Conservation (phyloP, 768 basidiomycete genomes). For the Agrocybe pediades region DNA sequence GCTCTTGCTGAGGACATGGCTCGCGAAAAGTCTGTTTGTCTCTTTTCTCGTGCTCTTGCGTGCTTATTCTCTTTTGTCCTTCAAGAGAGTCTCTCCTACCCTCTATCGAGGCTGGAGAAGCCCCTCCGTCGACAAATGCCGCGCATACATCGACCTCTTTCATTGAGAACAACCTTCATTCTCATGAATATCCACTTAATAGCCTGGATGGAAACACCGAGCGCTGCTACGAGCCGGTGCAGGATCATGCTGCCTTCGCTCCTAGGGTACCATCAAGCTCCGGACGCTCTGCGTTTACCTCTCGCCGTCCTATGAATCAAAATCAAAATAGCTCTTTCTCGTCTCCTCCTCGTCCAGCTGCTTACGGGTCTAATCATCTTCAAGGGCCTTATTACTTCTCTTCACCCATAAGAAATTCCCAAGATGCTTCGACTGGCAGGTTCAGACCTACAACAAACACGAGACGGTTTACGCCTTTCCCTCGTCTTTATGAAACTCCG, state of each 20-base stretch:
- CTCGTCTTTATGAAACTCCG: neutral
- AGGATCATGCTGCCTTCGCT: neutral
- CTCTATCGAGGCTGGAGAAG: neutral
- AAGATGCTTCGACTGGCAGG: neutral
- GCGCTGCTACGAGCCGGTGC: no score
- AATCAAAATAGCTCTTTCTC: slow-evolving; percentile 4
- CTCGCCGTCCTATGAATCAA: neutral
- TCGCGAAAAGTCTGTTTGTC: slow-evolving; percentile 1
- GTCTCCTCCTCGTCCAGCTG: slow-evolving; percentile 6
- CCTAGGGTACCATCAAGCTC: neutral
- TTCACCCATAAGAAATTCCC: neutral
- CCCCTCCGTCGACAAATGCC: neutral
- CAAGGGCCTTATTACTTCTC: neutral
- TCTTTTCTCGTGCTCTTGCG: neutral
- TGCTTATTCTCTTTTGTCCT: neutral
- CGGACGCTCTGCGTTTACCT: neutral
- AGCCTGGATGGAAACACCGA: no score
- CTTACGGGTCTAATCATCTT: neutral
- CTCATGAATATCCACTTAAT: neutral
- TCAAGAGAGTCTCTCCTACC: neutral
- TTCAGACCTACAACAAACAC: neutral
- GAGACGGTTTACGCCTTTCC: neutral
- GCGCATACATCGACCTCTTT: slow-evolving; percentile 17
- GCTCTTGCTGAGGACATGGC: neutral
- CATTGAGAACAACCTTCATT: neutral